Conservation (phyloP, 345 rosid species). For the Jatropha curcas region DNA sequence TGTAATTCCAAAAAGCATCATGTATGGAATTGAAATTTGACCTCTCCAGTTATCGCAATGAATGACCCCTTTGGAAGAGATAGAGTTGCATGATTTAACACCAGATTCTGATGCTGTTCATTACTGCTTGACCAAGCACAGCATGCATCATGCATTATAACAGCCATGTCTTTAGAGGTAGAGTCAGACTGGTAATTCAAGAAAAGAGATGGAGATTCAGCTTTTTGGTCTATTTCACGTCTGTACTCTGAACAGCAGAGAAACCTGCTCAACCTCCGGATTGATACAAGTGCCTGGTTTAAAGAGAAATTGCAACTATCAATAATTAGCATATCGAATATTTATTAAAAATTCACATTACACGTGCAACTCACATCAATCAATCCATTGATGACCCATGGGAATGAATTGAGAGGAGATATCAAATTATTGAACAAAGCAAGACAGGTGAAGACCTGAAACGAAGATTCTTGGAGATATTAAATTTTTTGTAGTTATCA, state of each 20-base stretch:
- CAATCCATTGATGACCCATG: constrained; percentile 95
- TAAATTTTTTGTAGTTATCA: constrained; percentile 9
- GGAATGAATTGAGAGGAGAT: constrained; percentile 93
- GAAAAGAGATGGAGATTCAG: constrained; percentile 24
- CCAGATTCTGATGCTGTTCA: constrained; percentile 43
- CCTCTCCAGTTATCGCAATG: constrained; percentile 87
- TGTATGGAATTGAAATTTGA: constrained; percentile 23
- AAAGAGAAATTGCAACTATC: constrained; percentile 15
- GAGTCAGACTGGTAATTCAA: constrained; percentile 33
- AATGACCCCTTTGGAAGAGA: constrained; percentile 62
- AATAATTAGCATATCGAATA: constrained; percentile 5
- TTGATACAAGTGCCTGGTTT: constrained; percentile 80
- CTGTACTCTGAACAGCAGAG: constrained; percentile 57
- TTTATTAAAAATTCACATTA: constrained; percentile 14
- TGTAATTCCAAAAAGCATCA: not conserved
- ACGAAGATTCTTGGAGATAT: constrained; percentile 16
- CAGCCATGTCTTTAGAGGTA: constrained; percentile 46
- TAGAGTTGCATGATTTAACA: constrained; percentile 56
- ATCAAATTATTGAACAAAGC: constrained; percentile 84
- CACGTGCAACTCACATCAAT: constrained; percentile 70
- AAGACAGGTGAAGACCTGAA: constrained; percentile 93
- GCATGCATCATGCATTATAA: constrained; percentile 61
- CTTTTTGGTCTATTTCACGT: constrained; percentile 26
- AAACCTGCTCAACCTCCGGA: constrained; percentile 75
- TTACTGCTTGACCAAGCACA: constrained; percentile 66